Evolutionary conservation across 768 basidiomycete genomes (phyloP).

Genomic region (Glaciozyma martinii): DNA sequence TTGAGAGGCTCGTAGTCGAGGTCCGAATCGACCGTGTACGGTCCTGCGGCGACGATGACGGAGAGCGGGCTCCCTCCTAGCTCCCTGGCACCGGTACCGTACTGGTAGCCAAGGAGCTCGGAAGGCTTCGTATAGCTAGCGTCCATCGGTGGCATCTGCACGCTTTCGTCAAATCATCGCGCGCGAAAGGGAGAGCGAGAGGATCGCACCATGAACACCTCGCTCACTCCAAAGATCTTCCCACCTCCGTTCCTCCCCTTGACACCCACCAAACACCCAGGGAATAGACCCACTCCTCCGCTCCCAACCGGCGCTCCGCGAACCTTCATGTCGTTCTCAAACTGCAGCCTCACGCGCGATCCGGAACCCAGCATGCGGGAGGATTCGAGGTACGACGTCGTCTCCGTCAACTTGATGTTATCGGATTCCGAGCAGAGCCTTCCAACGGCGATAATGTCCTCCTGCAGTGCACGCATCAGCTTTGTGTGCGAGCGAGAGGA

Average conservation of each 20-base stretch:
- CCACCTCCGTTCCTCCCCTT: conserved; percentile 87
- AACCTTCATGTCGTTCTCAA: conserved; percentile 58
- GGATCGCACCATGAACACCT: conserved; percentile 63
- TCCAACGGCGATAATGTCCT: conserved; percentile 61
- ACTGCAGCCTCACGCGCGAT: conserved; percentile 57
- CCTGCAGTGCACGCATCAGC: conserved; percentile 43
- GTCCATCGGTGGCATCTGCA: conserved; percentile 57
- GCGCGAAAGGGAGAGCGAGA: not conserved
- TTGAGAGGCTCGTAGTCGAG: conserved; percentile 65
- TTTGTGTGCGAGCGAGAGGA: not conserved
- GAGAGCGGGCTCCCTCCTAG: conserved; percentile 50
- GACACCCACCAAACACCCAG: conserved; percentile 75
- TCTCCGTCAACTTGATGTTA: conserved; percentile 50
- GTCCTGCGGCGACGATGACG: conserved; percentile 70
- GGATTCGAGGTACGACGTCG: conserved; percentile 67
- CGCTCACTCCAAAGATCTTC: conserved; percentile 71
- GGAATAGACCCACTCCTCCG: conserved; percentile 66
- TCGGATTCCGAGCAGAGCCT: conserved; percentile 65
- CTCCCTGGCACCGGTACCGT: conserved; percentile 41
- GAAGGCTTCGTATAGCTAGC: conserved; percentile 38
- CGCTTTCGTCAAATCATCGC: not conserved
- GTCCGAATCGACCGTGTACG: conserved; percentile 72
- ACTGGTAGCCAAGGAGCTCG: conserved; percentile 43
- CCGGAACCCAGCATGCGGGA: conserved; percentile 65
- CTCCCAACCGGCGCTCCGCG: conserved; percentile 57